Evolutionary conservation across 179 eudicot genomes (phyloP).

Genomic region (Carnegiea gigantea): DNA sequence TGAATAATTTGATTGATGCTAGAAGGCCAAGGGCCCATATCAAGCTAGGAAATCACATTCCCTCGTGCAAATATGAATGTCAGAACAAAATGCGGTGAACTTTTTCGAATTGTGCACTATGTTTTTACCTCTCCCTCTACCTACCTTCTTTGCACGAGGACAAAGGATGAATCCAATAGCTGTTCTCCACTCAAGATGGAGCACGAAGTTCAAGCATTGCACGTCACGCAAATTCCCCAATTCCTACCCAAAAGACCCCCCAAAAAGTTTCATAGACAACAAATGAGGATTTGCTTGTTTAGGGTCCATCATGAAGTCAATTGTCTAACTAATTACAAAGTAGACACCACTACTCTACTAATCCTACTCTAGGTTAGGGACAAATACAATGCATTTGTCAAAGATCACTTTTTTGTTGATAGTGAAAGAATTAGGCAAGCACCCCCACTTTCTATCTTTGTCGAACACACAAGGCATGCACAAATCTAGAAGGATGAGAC

Average conservation of each 20-base stretch:
- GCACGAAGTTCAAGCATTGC: not conserved
- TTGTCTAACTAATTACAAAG: not conserved
- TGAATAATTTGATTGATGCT: no score
- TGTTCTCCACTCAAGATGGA: not conserved
- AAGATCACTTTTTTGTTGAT: slow-evolving; percentile 12
- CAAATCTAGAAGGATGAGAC: not conserved
- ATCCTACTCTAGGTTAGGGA: slow-evolving; percentile 3
- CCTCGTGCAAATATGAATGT: no score
- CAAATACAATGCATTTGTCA: slow-evolving; percentile 18
- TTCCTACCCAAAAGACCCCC: not conserved
- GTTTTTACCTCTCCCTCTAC: not conserved
- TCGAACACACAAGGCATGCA: not conserved
- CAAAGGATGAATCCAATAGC: not conserved
- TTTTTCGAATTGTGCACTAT: not conserved
- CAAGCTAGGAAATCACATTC: no score
- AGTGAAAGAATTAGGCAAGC: slow-evolving; percentile 14
- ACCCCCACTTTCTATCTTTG: not conserved
- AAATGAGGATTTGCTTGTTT: slow-evolving; percentile 8
- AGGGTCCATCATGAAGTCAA: not conserved
- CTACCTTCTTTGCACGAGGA: slow-evolving; percentile 10
- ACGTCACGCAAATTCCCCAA: slow-evolving; percentile 6
- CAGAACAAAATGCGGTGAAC: no score
- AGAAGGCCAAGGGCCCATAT: no score
- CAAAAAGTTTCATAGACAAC: not conserved
- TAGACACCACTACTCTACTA: not conserved